Evolutionary conservation across 2,329 filamentous ascomycete genomes (phyloP), one percentile per base, ranked within the genome.

Genomic region (Penicillium sp.): DNA sequence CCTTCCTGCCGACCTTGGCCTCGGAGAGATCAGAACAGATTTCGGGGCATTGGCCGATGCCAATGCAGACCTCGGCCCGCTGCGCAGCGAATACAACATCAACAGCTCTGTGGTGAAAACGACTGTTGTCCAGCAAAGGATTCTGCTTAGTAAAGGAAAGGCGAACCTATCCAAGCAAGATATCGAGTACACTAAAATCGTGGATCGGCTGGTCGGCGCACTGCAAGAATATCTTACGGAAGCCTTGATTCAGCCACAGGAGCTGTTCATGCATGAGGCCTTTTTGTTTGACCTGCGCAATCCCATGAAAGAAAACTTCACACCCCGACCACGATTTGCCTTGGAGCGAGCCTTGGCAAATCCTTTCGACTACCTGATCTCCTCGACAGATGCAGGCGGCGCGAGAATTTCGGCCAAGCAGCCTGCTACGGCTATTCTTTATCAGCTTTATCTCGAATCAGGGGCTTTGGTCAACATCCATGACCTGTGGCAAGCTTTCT

Each of bases 31-130:
- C 22, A 72, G 80, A n/a, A 69, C 74, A 24, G 74, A 82, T 49
- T 76, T 88, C 36, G 75, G 79, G 44, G 67, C 69, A 13, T 71
- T 90, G 6, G 68, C 81, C 22, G 68, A 75, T 36, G 75, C 75
- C 44, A 79, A 84, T 16, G 72, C 80, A 47, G 73, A 78, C 46
- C 77, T 80, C 10, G 79, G 78, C 39, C 75, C 81, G 4, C 81
- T 96, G 33, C 87, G 88, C 61, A 96, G 88, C 76, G 89, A 88
- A 71, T 90, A 95, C 73, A 88, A 88, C 66, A 83, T 89, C 11
- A 87, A 89, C 43, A 81, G 82, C 63, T 80, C 82, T 4, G 81
- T 80, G 18, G 71, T 85, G 6, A 77, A 83, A 57, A 85, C 85
- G 3, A 86, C 84, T 0, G 77, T 87, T n/a, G 79, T 86, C 2